Base-by-base conservation (phyloP, 2,329 filamentous ascomycete genomes). In the Microsporum audouinii region DNA sequence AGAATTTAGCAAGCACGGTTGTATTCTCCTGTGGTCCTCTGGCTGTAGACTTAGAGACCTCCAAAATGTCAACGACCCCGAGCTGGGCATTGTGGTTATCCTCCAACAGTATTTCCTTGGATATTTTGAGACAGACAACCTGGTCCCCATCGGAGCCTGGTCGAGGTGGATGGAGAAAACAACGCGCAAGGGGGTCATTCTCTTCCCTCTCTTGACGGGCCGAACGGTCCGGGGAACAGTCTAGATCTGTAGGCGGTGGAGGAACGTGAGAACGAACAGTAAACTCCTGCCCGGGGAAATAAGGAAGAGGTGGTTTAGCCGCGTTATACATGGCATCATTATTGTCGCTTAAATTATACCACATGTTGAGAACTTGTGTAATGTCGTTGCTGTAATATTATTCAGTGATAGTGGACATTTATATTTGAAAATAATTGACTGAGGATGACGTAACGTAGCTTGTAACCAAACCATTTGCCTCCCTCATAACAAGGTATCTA, bases 1-100 rank as follows among this genome's bases (percentile, higher is more conserved):
- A 62, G 29, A 62, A n/a, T 45, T 62, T 62, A 38, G 61, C 61
- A 31, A 60, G 43, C 10, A 62, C 41, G 23, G 56, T n/a, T 47
- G 34, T 60, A 34, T 49, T 49, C 17, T 43, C 31, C 36, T 56
- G 60, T 33, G 58, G 34, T 5, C 31, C 29, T 12, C 31, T 17
- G 14, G 53, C 45, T 29, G 41, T 31, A 59, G 34, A 12, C 14
- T 47, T 57, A 34, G 31, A n/a, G 31, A 47, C 31, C n/a, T 34
- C 12, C n/a, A 12, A 23, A 31, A 60, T 31, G 14, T 39, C 36
- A 12, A 62, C 58, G 6, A 51, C 33, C 33, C 45, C 45, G 33
- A 62, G 31, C 43, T 62, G 58, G 41, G 61, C 58, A 39, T 31
- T 45, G 27, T 62, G 57, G 34, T 57, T 60, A 39, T 62, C 61